phyloP scores from a whole-genome alignment of 306 rosid species.

The Trichosanthes cucumerina region DNA sequence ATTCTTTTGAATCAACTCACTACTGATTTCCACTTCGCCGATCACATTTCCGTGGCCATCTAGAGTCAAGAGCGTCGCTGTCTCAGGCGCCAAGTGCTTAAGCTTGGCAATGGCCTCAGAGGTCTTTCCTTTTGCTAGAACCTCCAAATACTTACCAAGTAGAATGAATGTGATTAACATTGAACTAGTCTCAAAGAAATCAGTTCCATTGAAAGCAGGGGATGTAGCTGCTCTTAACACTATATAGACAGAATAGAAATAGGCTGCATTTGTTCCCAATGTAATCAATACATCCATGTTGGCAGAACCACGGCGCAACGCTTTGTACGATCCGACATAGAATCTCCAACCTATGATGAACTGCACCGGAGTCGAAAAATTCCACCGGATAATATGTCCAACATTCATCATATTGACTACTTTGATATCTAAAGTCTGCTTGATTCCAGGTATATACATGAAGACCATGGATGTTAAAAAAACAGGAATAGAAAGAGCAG shows the following conservation, averaged over 20 bases:
- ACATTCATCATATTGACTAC: slow-evolving; percentile 48
- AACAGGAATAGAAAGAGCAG: slow-evolving; percentile 50
- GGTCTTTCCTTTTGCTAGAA: slow-evolving; percentile 73
- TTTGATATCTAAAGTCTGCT: slow-evolving; percentile 36
- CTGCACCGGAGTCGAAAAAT: slow-evolving; percentile 60
- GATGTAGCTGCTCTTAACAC: slow-evolving; percentile 47
- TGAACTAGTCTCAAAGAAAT: slow-evolving; percentile 80
- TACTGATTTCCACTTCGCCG: slow-evolving; percentile 44
- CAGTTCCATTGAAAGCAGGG: slow-evolving; percentile 43
- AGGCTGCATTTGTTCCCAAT: slow-evolving; percentile 82
- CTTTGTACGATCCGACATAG: slow-evolving; percentile 57
- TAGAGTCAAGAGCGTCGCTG: slow-evolving; percentile 35
- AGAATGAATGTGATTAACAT: slow-evolving; percentile 76
- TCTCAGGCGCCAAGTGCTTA: slow-evolving; percentile 66
- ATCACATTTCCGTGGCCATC: slow-evolving; percentile 40
- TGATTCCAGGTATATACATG: slow-evolving; percentile 54
- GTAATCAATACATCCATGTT: slow-evolving; percentile 84
- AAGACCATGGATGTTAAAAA: slow-evolving; percentile 76
- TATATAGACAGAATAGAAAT: slow-evolving; percentile 68
- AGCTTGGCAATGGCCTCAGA: slow-evolving; percentile 83
- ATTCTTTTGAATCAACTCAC: slow-evolving; percentile 54
- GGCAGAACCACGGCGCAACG: slow-evolving; percentile 52
- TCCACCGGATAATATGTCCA: slow-evolving; percentile 59
- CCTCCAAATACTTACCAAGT: slow-evolving; percentile 74
- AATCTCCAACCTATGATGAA: slow-evolving; percentile 64